Evolutionary conservation across 2,329 filamentous ascomycete genomes (phyloP).

Genomic region (Podosphaera xanthii): DNA sequence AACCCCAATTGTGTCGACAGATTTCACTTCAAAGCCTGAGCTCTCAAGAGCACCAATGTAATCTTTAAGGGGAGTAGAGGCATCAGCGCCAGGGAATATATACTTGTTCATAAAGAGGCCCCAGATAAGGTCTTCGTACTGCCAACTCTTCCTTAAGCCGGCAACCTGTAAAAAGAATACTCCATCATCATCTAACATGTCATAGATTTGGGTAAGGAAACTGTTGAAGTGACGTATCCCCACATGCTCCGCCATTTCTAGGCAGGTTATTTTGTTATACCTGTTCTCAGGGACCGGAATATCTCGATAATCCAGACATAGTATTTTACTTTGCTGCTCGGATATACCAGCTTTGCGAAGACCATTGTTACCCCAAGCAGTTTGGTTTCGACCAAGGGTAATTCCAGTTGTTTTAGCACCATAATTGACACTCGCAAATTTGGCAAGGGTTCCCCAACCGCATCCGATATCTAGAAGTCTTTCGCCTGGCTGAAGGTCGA

Average conservation of each 20-base stretch:
- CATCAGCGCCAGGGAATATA: slow-evolving; percentile 90
- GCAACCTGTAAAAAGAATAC: slow-evolving; percentile 91
- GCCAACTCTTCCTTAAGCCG: slow-evolving; percentile 83
- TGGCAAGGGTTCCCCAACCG: slow-evolving; percentile 90
- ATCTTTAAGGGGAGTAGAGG: slow-evolving; percentile 76
- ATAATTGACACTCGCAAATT: slow-evolving; percentile 82
- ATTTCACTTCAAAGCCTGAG: slow-evolving; percentile 78
- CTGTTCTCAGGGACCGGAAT: slow-evolving; percentile 55
- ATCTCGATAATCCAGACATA: slow-evolving; percentile 96
- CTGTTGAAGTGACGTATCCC: slow-evolving; percentile 67
- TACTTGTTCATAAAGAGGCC: slow-evolving; percentile 99
- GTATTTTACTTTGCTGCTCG: slow-evolving; percentile 72
- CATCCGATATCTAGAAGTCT: slow-evolving; percentile 83
- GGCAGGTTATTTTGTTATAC: slow-evolving; percentile 89
- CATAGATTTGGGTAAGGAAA: slow-evolving; percentile 71
- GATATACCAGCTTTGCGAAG: slow-evolving; percentile 61
- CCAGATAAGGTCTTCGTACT: slow-evolving; percentile 96
- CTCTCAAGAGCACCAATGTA: slow-evolving; percentile 69
- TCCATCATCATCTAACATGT: slow-evolving; percentile 93
- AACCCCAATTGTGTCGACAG: slow-evolving; percentile 77
- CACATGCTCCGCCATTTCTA: slow-evolving; percentile 98
- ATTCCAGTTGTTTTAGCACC: slow-evolving; percentile 65
- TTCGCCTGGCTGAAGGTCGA: slow-evolving; percentile 61
- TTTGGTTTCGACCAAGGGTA: slow-evolving; percentile 89
- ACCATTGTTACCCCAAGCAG: slow-evolving; percentile 83